Conservation (phyloP, 306 rosid species). For the Cucumis sativus region DNA sequence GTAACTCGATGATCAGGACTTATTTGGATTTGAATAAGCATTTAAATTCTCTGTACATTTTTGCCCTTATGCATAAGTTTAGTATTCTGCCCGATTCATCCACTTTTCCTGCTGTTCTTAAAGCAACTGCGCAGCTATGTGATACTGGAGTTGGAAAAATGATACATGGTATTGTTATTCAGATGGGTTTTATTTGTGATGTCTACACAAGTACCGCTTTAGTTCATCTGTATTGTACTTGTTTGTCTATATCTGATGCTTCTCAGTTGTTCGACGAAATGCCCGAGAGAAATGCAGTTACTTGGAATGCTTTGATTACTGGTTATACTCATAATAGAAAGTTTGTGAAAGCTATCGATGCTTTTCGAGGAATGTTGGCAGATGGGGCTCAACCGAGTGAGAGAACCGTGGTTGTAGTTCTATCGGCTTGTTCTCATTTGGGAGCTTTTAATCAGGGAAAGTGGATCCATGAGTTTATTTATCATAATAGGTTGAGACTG, state of each 20-base stretch:
- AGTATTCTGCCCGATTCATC: constrained; percentile 9
- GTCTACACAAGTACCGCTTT: constrained; percentile 10
- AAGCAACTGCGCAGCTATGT: neutral
- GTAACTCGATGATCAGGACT: neutral
- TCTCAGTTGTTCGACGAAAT: constrained; percentile 6
- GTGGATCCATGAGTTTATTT: constrained; percentile 9
- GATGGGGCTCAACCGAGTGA: constrained; percentile 5
- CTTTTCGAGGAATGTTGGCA: constrained; percentile 6
- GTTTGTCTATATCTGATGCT: neutral
- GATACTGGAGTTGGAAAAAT: constrained; percentile 2
- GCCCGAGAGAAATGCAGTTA: constrained; percentile 9
- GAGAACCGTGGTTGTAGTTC: constrained; percentile 11
- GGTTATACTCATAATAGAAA: constrained; percentile 10
- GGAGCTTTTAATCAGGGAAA: constrained; percentile 10
- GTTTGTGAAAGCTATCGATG: constrained; percentile 2
- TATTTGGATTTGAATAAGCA: neutral
- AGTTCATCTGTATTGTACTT: constrained; percentile 5
- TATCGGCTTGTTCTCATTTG: constrained; percentile 9
- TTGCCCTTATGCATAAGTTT: neutral
- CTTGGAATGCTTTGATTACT: constrained; percentile 10
- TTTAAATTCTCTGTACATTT: neutral
- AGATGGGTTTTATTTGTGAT: constrained; percentile 3
- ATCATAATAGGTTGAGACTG: constrained; percentile 2
- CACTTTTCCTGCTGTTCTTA: constrained; percentile 5
- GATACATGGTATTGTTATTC: constrained; percentile 9